Evolutionary conservation across 805 yeast species (phyloP), one percentile per base, ranked within the genome.

Genomic region (Hanseniaspora taiwanica): DNA sequence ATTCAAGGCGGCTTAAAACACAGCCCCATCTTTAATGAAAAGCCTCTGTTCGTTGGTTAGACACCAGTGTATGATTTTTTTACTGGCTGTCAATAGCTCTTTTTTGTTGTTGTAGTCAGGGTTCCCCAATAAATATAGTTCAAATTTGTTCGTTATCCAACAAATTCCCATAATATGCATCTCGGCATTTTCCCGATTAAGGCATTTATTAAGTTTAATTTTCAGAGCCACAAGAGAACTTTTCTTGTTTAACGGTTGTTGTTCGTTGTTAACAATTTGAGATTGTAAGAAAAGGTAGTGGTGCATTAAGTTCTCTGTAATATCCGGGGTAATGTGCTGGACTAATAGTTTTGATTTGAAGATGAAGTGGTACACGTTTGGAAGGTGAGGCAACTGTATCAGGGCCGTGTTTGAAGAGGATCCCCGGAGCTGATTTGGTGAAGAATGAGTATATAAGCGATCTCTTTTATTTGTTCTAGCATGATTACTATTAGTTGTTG

Each of bases 21-120:
- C 66, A 0, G 81, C 83, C 1, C 91, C 91, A n/a, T 76, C 78
- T 18, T 75, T 72, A 9, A 81, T 74, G 54, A 84, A 85, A 27
- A 85, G 55, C 31, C 91, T 62, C 40, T 74, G 75, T 46, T 81
- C 81, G 48, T 82, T 72, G 46, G 68, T 74, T 44, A 72, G 68
- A 49, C 93, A 78, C 95, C 96, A 87, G 37, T 67, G 66, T 7
- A 81, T 75, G 12, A 85, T 73, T 17, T 67, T 65, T 39, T 75
- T 67, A 31, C 86, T 78, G 44, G 83, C 75, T 17, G 63, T 63
- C 43, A 86, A 59, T 0, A 70, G 65, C 31, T 72, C 72, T 34
- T 77, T 74, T 35, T 71, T 68, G 14, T 75, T 68, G 7, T 64
- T 52, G 1, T 76, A 72, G n/a, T 79, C 78, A 19, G 79, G 69